phyloP scores from a whole-genome alignment of 176 grass and related monocot genomes.

The Avena insularis region DNA sequence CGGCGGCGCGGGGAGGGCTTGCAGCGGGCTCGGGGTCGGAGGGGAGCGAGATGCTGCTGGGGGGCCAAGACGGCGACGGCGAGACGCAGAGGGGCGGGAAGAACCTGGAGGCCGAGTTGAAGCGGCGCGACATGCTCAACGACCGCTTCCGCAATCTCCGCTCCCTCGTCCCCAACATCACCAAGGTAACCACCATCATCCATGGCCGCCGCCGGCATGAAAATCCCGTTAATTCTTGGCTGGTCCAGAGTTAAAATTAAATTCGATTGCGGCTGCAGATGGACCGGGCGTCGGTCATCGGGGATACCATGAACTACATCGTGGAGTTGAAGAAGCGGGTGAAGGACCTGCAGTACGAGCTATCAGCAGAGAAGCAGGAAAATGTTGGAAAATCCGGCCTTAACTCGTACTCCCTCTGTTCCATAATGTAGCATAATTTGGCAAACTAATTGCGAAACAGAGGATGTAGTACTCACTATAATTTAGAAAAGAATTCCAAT shows the following conservation, averaged over 20 bases:
- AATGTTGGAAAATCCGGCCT: too few relatives aligned
- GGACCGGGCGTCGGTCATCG: conserved; percentile 89
- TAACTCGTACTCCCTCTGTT: too few relatives aligned
- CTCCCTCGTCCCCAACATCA: conserved; percentile 91
- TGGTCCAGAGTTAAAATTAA: background rate
- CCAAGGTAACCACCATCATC: conserved; percentile 57
- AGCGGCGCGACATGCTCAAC: conserved; percentile 84
- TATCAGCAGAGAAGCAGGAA: too few relatives aligned
- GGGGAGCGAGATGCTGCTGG: conserved; percentile 58
- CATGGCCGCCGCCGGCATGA: background rate
- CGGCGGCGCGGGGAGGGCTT: conserved; percentile 1
- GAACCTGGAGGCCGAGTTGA: conserved; percentile 79
- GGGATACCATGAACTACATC: conserved; percentile 92
- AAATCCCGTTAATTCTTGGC: background rate
- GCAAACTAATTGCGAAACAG: too few relatives aligned
- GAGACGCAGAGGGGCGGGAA: conserved; percentile 44
- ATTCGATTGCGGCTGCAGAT: conserved; percentile 49
- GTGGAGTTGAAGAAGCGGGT: conserved; percentile 76
- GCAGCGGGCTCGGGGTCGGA: conserved; percentile 65
- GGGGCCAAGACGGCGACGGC: conserved; percentile 59
- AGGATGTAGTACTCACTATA: too few relatives aligned
- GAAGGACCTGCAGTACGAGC: conserved; percentile 28
- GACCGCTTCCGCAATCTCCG: conserved; percentile 65
- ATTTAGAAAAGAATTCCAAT: too few relatives aligned
- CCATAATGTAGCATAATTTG: too few relatives aligned